Evolutionary conservation across 73 alveolate species (phyloP), one percentile per base, ranked within the genome.

Genomic region (Durusdinium trenchii): DNA sequence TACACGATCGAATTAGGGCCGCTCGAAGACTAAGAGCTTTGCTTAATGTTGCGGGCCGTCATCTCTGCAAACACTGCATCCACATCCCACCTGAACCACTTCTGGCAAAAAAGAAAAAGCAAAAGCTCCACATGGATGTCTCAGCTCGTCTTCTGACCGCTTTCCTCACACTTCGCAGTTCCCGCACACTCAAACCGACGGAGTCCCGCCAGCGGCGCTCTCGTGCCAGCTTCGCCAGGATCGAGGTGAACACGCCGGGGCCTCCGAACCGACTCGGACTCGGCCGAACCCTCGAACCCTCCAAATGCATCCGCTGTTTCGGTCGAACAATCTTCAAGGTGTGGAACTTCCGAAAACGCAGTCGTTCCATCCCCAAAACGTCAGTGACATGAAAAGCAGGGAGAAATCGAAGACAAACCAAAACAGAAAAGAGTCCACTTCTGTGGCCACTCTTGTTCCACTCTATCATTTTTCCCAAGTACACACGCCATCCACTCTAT

Each of bases 211-310:
- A 23, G 69, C 12, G 12, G 69, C 69, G 32, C 87, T 78, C 87
- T 42, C 87, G 71, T 28, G 75, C 71, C n/a, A 89, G 78, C 96
- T 64, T 90, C 35, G 87, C 97, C 87, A 90, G 75, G 28, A 90
- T 90, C 46, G 97, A 90, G 87, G 97, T 90, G 76, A 90, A 90
- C 3, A 90, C 97, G 14, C 97, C 97, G 14, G 97, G 97, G 97
- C 97, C 97, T 87, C 73, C n/a, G n/a, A n/a, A n/a, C n/a, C n/a
- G n/a, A n/a, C n/a, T n/a, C n/a, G n/a, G n/a, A n/a, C n/a, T n/a
- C n/a, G n/a, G n/a, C n/a, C n/a, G n/a, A n/a, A n/a, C n/a, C n/a
- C n/a, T n/a, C n/a, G n/a, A n/a, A n/a, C n/a, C n/a, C n/a, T n/a
- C n/a, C n/a, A n/a, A n/a, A n/a, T n/a, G n/a, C n/a, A n/a, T n/a